Base-by-base conservation (phyloP, 495 filamentous ascomycete species). In the Aspergillus avenaceus region DNA sequence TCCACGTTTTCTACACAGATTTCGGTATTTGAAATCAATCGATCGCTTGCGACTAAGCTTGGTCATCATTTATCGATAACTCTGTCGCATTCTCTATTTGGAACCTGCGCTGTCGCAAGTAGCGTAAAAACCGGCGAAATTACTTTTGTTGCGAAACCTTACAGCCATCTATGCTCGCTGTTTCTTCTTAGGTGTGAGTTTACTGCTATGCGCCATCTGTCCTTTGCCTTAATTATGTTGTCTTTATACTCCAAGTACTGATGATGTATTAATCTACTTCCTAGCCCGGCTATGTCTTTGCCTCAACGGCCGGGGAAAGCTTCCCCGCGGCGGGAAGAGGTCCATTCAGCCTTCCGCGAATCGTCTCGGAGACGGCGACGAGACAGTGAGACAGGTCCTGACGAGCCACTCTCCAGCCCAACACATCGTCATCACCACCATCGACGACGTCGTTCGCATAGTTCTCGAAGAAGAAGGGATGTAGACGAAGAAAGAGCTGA, bases 321-420 rank as follows among this genome's bases (percentile, higher is more conserved):
- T 53, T 82, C 75, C 52, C 79, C 84, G 32, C 74, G 77, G 34
- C 79, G 78, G 50, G 83, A 86, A 49, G 80, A 80, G 52, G 69
- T 57, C 29, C 71, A 57, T 49, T 69, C 66, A 28, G 67, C 82
- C 32, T 88, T 86, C 58, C 84, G 84, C 49, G 81, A 87, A 38
- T 83, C 86, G n/a, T 81, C 82, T 4, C 81, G 83, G 24, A 80
- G 87, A 49, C 82, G 83, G 24, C 80, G 83, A 34, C 73, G 77
- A 32, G 87, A 92, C 52, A 66, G 84, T 53, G 88, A 92, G 55
- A 70, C 83, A 21, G 66, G 65, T 18, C 83, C 80, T 69, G 59
- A 72, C 66, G 67, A 82, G 54, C 53, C 47, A 25, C 62, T 67
- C 1, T 54, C 58, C 28, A 67, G 65, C 27, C 60, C 71, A 1